These are phyloP conservation scores for Phialophora chinensis DNA, from an alignment of 2,329 filamentous ascomycete genomes.

Conservation along the genomic window DNA sequence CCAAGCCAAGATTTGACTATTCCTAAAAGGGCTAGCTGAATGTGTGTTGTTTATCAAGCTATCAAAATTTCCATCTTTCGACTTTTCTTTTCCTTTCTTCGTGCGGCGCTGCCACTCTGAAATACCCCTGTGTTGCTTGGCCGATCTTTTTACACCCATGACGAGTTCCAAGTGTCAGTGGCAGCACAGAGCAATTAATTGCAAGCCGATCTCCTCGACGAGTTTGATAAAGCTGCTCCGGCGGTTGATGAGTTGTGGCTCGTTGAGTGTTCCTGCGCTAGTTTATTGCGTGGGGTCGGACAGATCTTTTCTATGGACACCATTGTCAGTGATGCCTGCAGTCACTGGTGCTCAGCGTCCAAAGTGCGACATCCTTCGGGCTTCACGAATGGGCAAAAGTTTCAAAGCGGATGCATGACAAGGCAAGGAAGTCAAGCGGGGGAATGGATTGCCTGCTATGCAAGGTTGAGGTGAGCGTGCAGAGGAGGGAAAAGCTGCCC, in stretches of 20 bases:
- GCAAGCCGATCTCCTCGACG: conserved; percentile 61
- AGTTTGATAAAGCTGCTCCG: conserved; percentile 37
- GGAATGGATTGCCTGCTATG: not conserved
- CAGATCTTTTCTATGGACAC: conserved; percentile 45
- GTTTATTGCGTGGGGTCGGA: conserved; percentile 58
- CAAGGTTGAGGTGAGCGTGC: not conserved
- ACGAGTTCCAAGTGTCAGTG: conserved; percentile 74
- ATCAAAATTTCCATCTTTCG: conserved; percentile 24
- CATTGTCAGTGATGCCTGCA: not conserved
- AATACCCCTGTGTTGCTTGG: conserved; percentile 81
- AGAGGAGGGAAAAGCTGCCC: not conserved
- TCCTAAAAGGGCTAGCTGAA: conserved; percentile 12
- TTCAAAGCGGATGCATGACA: not conserved
- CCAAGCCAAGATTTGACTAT: conserved; percentile 24
- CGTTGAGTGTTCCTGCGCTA: conserved; percentile 43
- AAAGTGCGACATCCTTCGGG: not conserved
- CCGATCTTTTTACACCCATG: conserved; percentile 56
- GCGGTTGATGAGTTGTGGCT: conserved; percentile 40
- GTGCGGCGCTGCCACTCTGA: conserved; percentile 78
- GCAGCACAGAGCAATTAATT: conserved; percentile 79
- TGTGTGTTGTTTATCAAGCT: not conserved
- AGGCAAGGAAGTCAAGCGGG: not conserved
- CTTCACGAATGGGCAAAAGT: not conserved
- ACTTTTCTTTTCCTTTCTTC: conserved; percentile 59
- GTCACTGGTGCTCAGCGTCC: not conserved